Evolutionary conservation across 164 flowering plant species (phyloP).

Genomic region (Vitis cinerea): DNA sequence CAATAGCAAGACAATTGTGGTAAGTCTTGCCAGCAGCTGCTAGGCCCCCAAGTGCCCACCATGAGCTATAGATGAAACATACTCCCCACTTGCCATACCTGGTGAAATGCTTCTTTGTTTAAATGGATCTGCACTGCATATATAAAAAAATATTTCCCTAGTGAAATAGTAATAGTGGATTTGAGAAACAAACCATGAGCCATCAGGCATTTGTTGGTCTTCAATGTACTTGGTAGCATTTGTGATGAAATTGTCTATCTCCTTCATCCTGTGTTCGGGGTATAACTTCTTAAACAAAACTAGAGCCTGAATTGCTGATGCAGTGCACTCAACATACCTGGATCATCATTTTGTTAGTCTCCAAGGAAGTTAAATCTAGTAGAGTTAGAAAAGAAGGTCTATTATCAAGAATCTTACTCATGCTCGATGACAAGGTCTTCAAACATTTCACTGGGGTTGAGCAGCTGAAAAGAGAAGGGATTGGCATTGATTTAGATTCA

Average conservation of each 20-base stretch:
- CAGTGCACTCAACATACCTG: constrained; percentile 38
- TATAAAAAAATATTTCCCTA: no score
- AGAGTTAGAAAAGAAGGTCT: no score
- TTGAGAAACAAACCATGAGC: constrained; percentile 37
- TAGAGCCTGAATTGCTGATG: constrained; percentile 37
- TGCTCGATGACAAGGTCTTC: constrained; percentile 36
- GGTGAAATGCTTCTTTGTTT: background rate
- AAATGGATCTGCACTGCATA: background rate
- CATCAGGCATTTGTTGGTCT: constrained; percentile 39
- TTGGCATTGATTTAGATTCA: background rate
- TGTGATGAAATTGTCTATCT: constrained; percentile 28
- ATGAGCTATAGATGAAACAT: constrained; percentile 48
- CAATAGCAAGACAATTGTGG: constrained; percentile 34
- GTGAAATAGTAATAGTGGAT: no score
- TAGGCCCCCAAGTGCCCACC: constrained; percentile 42
- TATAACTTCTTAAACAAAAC: constrained; percentile 38
- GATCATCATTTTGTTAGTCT: background rate
- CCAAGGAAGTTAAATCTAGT: background rate
- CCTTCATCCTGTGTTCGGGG: constrained; percentile 41
- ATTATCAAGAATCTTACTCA: constrained; percentile 12
- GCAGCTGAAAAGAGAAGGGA: constrained; percentile 16
- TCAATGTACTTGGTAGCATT: constrained; percentile 35
- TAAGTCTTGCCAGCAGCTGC: constrained; percentile 41
- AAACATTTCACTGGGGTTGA: constrained; percentile 39
- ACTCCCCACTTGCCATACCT: constrained; percentile 64